Percentiles rank a stretch among this genome's conserved stretches.
Evolutionary conservation across 179 eudicot genomes (phyloP).

Genomic region (Heliamphora pulchella): DNA sequence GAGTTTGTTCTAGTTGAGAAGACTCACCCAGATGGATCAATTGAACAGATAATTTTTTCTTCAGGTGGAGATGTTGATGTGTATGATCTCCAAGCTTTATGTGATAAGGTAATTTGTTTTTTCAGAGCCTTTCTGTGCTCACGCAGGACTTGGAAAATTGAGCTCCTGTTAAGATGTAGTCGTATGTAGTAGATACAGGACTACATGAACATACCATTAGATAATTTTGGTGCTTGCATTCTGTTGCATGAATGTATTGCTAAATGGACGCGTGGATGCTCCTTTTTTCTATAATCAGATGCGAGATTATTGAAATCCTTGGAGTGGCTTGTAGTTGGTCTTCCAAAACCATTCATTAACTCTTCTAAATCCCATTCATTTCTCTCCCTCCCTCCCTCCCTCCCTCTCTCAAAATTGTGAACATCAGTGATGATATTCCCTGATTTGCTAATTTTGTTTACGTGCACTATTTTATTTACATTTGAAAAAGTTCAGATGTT

Average conservation of each 20-base stretch:
- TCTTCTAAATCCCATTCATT: too few species aligned
- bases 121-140: neutral
- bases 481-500: constrained; percentile 1
- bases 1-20: constrained; percentile 79
- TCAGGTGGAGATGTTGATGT: constrained; percentile 83
- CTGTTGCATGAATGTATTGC: neutral
- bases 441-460: neutral
- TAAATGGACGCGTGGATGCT: neutral
- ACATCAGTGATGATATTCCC: neutral
- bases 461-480: neutral
- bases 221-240: neutral
- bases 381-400: neutral
- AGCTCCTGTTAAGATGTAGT: neutral
- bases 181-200: neutral
- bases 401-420: neutral
- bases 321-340: neutral
- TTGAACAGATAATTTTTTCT: constrained; percentile 88
- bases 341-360: neutral
- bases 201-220: too few species aligned
- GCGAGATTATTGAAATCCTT: neutral
- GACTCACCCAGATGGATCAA: constrained; percentile 54
- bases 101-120: constrained; percentile 64
- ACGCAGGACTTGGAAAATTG: constrained; percentile 5
- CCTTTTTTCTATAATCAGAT: neutral
- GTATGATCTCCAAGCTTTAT: constrained; percentile 78